These are phyloP conservation scores for Candida gigantensis DNA, from an alignment of 1,139 yeast species.

Conservation along the genomic window DNA sequence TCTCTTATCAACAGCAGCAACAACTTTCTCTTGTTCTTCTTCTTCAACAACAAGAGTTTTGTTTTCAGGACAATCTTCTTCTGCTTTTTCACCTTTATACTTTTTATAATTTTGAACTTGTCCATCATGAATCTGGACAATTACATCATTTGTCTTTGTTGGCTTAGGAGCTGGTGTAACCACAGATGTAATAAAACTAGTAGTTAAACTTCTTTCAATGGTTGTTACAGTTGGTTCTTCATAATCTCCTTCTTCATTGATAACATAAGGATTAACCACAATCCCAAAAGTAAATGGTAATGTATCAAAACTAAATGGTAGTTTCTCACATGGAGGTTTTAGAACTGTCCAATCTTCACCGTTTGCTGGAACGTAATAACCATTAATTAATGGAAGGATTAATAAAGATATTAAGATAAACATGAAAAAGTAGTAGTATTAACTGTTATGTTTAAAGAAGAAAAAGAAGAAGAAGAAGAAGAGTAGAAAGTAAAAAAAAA, in stretches of 20 bases:
- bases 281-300: slow-evolving; percentile 38
- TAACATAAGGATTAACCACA: slow-evolving; percentile 29
- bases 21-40: slow-evolving; percentile 3
- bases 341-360: slow-evolving; percentile 39
- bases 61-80: not conserved
- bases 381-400: slow-evolving; percentile 5
- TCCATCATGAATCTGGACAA: slow-evolving; percentile 33
- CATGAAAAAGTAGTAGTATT: not conserved
- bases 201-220: slow-evolving; percentile 21
- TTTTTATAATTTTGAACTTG: slow-evolving; percentile 26
- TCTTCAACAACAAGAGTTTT: not conserved
- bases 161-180: slow-evolving; percentile 28
- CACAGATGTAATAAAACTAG: slow-evolving; percentile 21
- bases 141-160: slow-evolving; percentile 23
- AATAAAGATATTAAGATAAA: slow-evolving; percentile 1
- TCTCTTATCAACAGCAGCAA: slow-evolving; percentile 10
- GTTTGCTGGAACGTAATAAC: slow-evolving; percentile 30
- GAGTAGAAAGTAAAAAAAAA: slow-evolving; percentile 1
- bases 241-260: slow-evolving; percentile 21
- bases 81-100: slow-evolving; percentile 3
- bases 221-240: slow-evolving; percentile 15
- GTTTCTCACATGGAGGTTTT: slow-evolving; percentile 22
- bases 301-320: slow-evolving; percentile 23
- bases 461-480: not conserved
- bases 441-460: no score